Evolutionary conservation across 2,329 filamentous ascomycete genomes (phyloP).

Genomic region (Lasiodiplodia citricola): DNA sequence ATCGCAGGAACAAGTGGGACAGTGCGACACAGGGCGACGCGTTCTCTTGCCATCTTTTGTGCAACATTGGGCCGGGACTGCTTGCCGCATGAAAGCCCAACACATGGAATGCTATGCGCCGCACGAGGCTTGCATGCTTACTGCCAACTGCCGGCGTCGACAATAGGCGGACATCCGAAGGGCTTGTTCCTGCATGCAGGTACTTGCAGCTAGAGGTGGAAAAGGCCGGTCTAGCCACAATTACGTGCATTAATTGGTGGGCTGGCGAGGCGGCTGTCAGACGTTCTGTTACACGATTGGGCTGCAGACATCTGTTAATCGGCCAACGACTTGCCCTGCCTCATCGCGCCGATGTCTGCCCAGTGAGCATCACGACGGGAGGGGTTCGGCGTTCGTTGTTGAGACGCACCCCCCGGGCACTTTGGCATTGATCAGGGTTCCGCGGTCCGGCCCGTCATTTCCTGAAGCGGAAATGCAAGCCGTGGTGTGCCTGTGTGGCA

Average conservation of each 20-base stretch:
- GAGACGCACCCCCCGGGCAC: neutral
- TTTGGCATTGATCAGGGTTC: neutral
- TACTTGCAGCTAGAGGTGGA: neutral
- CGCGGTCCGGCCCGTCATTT: slow-evolving; percentile 1
- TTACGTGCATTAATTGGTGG: neutral
- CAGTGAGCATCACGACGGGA: neutral
- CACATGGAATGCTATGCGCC: neutral
- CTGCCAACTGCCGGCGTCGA: neutral
- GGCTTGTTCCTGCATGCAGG: neutral
- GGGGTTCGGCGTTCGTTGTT: neutral
- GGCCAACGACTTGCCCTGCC: too few species aligned
- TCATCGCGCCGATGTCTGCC: too few species aligned
- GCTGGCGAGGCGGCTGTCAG: neutral
- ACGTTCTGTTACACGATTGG: neutral
- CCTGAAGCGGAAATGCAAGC: neutral
- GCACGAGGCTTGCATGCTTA: neutral
- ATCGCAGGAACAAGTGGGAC: neutral
- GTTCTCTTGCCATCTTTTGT: neutral
- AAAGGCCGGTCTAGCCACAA: neutral
- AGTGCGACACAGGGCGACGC: neutral
- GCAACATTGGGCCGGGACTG: neutral
- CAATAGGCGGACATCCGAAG: neutral
- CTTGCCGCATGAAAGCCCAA: neutral
- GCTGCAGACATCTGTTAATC: neutral
- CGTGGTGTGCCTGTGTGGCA: neutral